These are phyloP conservation scores for Cucurbita pepo DNA, from an alignment of 306 rosid genomes.

Conservation along the genomic window DNA sequence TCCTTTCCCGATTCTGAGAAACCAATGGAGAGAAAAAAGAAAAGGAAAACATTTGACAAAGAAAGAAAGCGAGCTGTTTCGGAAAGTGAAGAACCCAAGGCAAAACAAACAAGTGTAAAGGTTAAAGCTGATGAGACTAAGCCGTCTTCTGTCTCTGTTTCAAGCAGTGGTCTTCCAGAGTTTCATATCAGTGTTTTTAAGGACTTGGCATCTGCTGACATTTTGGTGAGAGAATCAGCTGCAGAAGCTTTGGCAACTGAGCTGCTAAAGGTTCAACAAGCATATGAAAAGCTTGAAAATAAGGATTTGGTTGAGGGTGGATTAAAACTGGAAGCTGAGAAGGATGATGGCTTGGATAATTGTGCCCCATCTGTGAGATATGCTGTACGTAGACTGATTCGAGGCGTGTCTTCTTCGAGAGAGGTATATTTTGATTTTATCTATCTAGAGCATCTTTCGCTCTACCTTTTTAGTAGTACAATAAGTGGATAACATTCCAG, in stretches of 20 bases:
- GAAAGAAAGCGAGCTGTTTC: constrained; percentile 13
- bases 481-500: neutral
- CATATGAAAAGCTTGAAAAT: constrained; percentile 39
- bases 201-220: constrained; percentile 52
- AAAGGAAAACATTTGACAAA: constrained; percentile 55
- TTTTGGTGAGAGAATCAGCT: constrained; percentile 36
- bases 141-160: constrained; percentile 3
- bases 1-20: constrained; percentile 13
- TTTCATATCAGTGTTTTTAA: constrained; percentile 85
- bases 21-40: constrained; percentile 73
- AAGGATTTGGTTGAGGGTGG: constrained; percentile 46
- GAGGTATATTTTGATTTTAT: constrained; percentile 30
- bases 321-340: constrained; percentile 75
- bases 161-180: constrained; percentile 32
- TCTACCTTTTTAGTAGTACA: neutral
- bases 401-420: constrained; percentile 91
- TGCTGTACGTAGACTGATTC: constrained; percentile 76
- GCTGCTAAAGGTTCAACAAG: constrained; percentile 61
- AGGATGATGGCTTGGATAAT: constrained; percentile 74
- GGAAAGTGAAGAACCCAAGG: constrained; percentile 6
- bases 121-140: constrained; percentile 4
- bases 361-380: constrained; percentile 95
- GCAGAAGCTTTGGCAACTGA: constrained; percentile 51
- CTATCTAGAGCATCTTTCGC: neutral
- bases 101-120: constrained; percentile 2